A percentile compares a stretch with the other conserved stretches of the same genome.
Conservation (phyloP, 2,329 filamentous ascomycete genomes). For the Exophiala lecanii-corni region DNA sequence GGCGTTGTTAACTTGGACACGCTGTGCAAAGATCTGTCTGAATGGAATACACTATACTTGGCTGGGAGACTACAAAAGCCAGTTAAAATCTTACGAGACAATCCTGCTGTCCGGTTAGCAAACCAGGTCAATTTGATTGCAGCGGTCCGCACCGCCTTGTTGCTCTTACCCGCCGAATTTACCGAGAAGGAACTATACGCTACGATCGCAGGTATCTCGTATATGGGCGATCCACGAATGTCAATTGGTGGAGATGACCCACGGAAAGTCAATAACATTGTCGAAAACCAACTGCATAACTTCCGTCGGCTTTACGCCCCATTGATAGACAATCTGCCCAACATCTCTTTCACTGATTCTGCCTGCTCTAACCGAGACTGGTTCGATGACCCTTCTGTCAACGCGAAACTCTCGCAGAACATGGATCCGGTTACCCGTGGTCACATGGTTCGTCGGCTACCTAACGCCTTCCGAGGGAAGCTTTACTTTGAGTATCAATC, state of each 20-base stretch:
- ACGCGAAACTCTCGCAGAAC: slow-evolving; percentile 73
- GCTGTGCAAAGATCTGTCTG: slow-evolving; percentile 74
- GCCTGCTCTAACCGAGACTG: slow-evolving; percentile 56
- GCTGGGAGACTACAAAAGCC: slow-evolving; percentile 94
- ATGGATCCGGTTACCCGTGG: slow-evolving; percentile 87
- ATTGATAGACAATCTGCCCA: slow-evolving; percentile 83
- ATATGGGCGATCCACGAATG: slow-evolving; percentile 97
- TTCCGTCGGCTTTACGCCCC: slow-evolving; percentile 90
- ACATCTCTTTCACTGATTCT: slow-evolving; percentile 70
- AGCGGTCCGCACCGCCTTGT: slow-evolving; percentile 80
- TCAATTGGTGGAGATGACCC: slow-evolving; percentile 82
- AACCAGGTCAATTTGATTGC: slow-evolving; percentile 96
- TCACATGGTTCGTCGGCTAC: slow-evolving; percentile 93
- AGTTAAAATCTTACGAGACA: slow-evolving; percentile 93
- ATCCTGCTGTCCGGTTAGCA: slow-evolving; percentile 83
- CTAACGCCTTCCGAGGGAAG: slow-evolving; percentile 77
- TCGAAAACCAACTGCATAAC: slow-evolving; percentile 82
- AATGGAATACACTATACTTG: slow-evolving; percentile 95
- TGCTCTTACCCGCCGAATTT: slow-evolving; percentile 78
- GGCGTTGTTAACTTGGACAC: slow-evolving; percentile 94
- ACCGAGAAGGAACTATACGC: slow-evolving; percentile 83
- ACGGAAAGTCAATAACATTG: slow-evolving; percentile 89
- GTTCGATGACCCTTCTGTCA: slow-evolving; percentile 58
- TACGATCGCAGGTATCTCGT: slow-evolving; percentile 87
- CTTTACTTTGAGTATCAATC: slow-evolving; percentile 94